Percentiles rank a stretch among this genome's conserved stretches.
Conservation (phyloP, 164 flowering plant genomes). For the Magnolia changhungtana region DNA sequence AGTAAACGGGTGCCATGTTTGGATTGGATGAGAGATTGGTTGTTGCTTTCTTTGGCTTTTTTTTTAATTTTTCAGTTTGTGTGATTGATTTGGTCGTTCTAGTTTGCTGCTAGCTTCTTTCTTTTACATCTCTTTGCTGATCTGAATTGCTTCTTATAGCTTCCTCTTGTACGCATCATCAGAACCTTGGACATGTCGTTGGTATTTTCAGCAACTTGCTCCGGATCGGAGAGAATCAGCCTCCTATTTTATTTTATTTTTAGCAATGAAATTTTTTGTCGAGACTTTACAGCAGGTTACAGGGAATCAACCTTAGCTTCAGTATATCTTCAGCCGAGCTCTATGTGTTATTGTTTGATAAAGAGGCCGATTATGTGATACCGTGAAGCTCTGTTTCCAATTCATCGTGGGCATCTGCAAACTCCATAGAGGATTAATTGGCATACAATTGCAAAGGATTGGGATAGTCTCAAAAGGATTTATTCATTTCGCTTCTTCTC, state of each 20-base stretch:
- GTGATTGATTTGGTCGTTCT: too few relatives aligned
- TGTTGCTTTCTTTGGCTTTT: too few relatives aligned
- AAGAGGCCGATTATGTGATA: conserved; percentile 27
- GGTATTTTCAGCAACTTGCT: conserved; percentile 39
- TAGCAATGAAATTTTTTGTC: too few relatives aligned
- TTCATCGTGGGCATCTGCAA: conserved; percentile 43
- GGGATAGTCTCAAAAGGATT: too few relatives aligned
- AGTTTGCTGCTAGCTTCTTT: too few relatives aligned
- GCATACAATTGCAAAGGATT: too few relatives aligned
- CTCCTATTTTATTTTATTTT: background rate
- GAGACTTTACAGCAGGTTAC: too few relatives aligned
- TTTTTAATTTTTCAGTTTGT: too few relatives aligned
- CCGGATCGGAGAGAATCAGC: conserved; percentile 31
- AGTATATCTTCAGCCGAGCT: conserved; percentile 20
- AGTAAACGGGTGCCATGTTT: too few relatives aligned
- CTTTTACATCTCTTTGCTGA: too few relatives aligned
- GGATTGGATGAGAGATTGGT: too few relatives aligned
- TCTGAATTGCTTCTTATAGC: conserved; percentile 16
- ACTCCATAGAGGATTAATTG: background rate
- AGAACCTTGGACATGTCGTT: conserved; percentile 28
- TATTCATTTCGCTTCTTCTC: background rate
- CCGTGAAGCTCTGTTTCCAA: conserved; percentile 35
- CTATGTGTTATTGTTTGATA: conserved; percentile 14
- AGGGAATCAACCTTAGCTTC: conserved; percentile 32
- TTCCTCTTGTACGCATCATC: conserved; percentile 59